Evolutionary conservation across 1,139 yeast genomes (phyloP).

Genomic region (Yamadazyma jaroonii): DNA sequence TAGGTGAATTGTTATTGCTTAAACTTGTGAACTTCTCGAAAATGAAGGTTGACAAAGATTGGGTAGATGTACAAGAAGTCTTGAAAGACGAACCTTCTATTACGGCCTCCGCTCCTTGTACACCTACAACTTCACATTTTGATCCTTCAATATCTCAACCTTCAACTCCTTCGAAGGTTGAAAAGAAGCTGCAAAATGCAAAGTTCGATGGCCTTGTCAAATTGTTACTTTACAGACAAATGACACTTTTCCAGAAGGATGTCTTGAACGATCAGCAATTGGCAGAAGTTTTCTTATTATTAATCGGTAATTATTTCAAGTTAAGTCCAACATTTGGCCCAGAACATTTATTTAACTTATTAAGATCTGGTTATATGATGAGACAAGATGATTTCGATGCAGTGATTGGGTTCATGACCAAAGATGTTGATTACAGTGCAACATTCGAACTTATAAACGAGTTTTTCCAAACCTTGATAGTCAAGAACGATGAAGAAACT

Average conservation of each 20-base stretch:
- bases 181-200: not conserved
- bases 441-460: conserved; percentile 20
- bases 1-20: conserved; percentile 14
- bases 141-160: conserved; percentile 3
- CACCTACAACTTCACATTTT: not conserved
- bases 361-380: conserved; percentile 36
- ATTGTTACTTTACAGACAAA: conserved; percentile 43
- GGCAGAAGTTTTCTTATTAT: conserved; percentile 27
- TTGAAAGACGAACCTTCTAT: conserved; percentile 75
- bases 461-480: conserved; percentile 29
- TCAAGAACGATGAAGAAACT: conserved; percentile 41
- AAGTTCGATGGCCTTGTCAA: conserved; percentile 17
- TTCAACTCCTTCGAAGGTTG: conserved; percentile 1
- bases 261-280: conserved; percentile 29
- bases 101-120: not conserved
- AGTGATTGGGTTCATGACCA: conserved; percentile 17
- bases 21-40: conserved; percentile 22
- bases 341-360: conserved; percentile 34
- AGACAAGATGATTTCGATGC: conserved; percentile 24
- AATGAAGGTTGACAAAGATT: conserved; percentile 21
- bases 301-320: conserved; percentile 30
- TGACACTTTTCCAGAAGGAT: conserved; percentile 33
- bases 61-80: conserved; percentile 62
- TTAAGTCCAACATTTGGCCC: conserved; percentile 17
- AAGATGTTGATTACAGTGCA: conserved; percentile 17